Percentiles rank a stretch among this genome's conserved stretches.
Evolutionary conservation across 2,329 filamentous ascomycete genomes (phyloP).

Genomic region (Juglanconis oblonga): DNA sequence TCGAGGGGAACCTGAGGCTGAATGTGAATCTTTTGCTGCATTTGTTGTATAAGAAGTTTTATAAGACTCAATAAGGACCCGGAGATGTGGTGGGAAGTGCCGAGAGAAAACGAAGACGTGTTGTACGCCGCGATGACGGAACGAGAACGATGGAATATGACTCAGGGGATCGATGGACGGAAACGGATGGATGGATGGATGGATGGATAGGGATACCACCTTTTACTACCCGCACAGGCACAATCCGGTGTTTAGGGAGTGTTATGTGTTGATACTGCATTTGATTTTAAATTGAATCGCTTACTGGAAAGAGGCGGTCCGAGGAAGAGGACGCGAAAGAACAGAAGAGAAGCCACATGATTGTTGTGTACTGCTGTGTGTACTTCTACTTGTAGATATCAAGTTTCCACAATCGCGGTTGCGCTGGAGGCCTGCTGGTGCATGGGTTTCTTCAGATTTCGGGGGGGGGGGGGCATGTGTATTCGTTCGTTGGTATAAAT

Average conservation of each 20-base stretch:
- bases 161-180: neutral
- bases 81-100: neutral
- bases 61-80: slow-evolving; percentile 59
- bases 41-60: slow-evolving; percentile 98
- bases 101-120: neutral
- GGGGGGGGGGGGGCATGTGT: too few relatives aligned
- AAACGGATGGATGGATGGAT: slow-evolving; percentile 5
- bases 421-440: too few relatives aligned
- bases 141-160: slow-evolving; percentile 10
- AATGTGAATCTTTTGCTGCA: slow-evolving; percentile 97
- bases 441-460: too few relatives aligned
- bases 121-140: neutral
- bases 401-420: neutral
- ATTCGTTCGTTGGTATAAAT: too few relatives aligned
- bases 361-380: neutral
- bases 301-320: neutral
- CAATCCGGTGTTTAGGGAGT: slow-evolving; percentile 15
- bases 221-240: slow-evolving; percentile 11
- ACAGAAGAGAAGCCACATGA: neutral
- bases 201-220: slow-evolving; percentile 8
- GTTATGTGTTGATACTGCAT: slow-evolving; percentile 8
- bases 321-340: neutral
- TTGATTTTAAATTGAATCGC: slow-evolving; percentile 10
- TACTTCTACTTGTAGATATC: neutral
- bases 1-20: slow-evolving; percentile 78